Conservation (phyloP, 805 yeast genomes). For the Lachancea lanzarotensis region DNA sequence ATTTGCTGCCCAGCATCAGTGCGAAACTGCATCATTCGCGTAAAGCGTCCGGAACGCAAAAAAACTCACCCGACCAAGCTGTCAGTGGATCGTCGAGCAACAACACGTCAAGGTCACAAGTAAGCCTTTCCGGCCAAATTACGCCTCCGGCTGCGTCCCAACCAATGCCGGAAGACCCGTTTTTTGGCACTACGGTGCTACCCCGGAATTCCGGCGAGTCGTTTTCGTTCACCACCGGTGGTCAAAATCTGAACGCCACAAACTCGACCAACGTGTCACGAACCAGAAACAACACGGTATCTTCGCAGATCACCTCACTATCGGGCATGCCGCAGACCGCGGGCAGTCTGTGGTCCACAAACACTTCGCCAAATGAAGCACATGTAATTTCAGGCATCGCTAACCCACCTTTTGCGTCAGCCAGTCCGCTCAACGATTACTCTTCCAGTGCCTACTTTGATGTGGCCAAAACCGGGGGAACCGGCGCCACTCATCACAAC, state of each 20-base stretch:
- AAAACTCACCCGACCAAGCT: constrained; percentile 7
- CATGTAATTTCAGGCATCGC: background rate
- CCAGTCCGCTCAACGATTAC: constrained; percentile 18
- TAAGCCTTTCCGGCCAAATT: constrained; percentile 17
- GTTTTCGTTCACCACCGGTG: constrained; percentile 13
- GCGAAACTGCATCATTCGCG: constrained; percentile 30
- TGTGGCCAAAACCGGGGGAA: constrained; percentile 2
- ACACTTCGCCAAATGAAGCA: constrained; percentile 16
- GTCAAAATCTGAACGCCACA: constrained; percentile 11
- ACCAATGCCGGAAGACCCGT: constrained; percentile 16
- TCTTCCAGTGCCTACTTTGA: constrained; percentile 21
- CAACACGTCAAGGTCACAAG: constrained; percentile 16
- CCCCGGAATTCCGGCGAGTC: constrained; percentile 31
- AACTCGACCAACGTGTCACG: constrained; percentile 22
- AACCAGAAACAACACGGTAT: constrained; percentile 31
- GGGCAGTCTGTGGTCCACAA: constrained; percentile 25
- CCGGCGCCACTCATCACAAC: constrained; percentile 5
- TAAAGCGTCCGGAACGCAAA: constrained; percentile 12
- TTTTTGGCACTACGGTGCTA: constrained; percentile 9
- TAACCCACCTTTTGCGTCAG: constrained; percentile 4
- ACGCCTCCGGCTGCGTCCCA: constrained; percentile 21
- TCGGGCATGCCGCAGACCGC: constrained; percentile 24
- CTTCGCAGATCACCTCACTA: constrained; percentile 32
- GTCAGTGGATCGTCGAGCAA: constrained; percentile 13
- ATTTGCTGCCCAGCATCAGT: constrained; percentile 31